Evolutionary conservation across 352 stramenopile species (phyloP), one percentile per base, ranked within the genome.

Genomic region (Blastocystis sp.): DNA sequence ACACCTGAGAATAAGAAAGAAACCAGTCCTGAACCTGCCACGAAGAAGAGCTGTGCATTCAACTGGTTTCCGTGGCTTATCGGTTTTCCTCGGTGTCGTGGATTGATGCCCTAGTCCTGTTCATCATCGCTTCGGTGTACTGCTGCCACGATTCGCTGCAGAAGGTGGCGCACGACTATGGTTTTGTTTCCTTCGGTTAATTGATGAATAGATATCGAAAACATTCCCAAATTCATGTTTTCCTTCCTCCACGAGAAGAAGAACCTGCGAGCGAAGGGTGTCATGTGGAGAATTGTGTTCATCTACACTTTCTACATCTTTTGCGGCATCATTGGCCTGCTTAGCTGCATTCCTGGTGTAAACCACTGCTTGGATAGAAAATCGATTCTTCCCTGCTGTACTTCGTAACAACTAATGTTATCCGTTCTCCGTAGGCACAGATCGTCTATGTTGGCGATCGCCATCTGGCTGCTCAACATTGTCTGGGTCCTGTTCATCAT

Each of bases 41-140:
- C 48, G 24, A 76, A 76, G 66, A 76, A 76, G 66, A 42, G 38
- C n/a, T 76, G 66, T 21, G 48, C 66, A 52, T 76, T 76, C 52
- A 38, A 59, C 21, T 24, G 48, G 2, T 76, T 52, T 17, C 74
- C 74, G 9, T 69, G 34, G 40, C 21, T 84, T 17, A 68, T 43
- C 40, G 34, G 74, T 84, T 69, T 10, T 19, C 21, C 24, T 2
- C 6, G 3, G 17, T 70, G 21, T 68, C 24, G 21, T 57, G 10
- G 17, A 21, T 1, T 84, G 3, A 65, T 59, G 7, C 3, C 21
- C 2, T 69, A 84, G 74, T 68, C 19, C 28, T 68, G 34, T 24
- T 84, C 10, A 84, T 84, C 6, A 40, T 84, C 24, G 19, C 24
- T 1, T 66, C 74, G 6, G 6, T 84, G 17, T 28, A 40, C 24